Conservation (phyloP, 495 filamentous ascomycete genomes). For the Parathielavia hyrcaniae region DNA sequence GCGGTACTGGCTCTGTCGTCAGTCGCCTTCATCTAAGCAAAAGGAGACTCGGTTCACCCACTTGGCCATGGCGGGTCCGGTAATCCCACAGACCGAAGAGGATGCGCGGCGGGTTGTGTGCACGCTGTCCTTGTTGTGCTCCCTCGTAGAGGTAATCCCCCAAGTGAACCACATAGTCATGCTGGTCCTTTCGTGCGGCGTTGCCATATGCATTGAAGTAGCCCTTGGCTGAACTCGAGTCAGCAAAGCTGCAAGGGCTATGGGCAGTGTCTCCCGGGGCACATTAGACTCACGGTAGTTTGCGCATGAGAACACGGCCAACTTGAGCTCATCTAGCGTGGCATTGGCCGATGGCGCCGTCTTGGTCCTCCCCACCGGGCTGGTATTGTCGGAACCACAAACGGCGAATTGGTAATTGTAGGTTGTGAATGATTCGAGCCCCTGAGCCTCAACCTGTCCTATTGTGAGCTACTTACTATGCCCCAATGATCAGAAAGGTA, state of each 20-base stretch:
- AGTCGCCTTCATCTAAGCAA: background rate
- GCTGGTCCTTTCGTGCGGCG: constrained; percentile 55
- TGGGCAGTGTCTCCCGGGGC: constrained; percentile 6
- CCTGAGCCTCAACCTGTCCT: constrained; percentile 51
- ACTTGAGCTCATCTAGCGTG: constrained; percentile 36
- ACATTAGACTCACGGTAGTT: constrained; percentile 43
- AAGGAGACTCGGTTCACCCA: constrained; percentile 36
- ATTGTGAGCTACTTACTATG: background rate
- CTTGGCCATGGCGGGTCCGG: constrained; percentile 51
- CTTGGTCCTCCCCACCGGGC: constrained; percentile 48
- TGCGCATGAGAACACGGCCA: constrained; percentile 49
- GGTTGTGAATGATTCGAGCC: constrained; percentile 49
- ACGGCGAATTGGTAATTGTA: constrained; percentile 51
- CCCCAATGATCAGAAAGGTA: background rate
- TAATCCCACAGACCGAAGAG: constrained; percentile 50
- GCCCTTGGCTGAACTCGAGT: constrained; percentile 40
- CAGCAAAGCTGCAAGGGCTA: constrained; percentile 5
- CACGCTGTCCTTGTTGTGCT: constrained; percentile 39
- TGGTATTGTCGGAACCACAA: constrained; percentile 41
- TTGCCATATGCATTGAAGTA: constrained; percentile 62
- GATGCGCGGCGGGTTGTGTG: constrained; percentile 18
- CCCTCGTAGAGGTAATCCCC: constrained; percentile 65
- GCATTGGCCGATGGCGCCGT: constrained; percentile 41
- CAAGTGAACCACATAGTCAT: constrained; percentile 57
- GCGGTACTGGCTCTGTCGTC: constrained; percentile 20